Percentiles rank a stretch among this genome's conserved stretches.
phyloP scores from a whole-genome alignment of 2,329 filamentous ascomycete species.

The Herpotrichia juniperi region DNA sequence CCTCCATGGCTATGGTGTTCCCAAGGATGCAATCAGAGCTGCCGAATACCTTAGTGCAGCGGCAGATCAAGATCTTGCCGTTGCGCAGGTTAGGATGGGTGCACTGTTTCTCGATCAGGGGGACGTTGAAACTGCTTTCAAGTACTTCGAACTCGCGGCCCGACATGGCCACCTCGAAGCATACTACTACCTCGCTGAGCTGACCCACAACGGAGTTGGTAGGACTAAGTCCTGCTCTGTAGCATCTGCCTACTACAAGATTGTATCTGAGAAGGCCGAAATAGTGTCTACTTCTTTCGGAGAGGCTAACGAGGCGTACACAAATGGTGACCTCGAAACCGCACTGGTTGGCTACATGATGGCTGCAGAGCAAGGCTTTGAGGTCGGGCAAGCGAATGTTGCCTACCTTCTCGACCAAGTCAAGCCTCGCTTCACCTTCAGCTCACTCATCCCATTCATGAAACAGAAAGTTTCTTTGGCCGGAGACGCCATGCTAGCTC shows the following conservation, averaged over 20 bases:
- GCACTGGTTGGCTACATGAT: constrained; percentile 83
- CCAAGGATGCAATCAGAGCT: constrained; percentile 72
- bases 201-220: constrained; percentile 80
- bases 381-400: constrained; percentile 87
- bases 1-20: constrained; percentile 75
- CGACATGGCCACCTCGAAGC: constrained; percentile 85
- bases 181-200: constrained; percentile 89
- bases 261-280: constrained; percentile 88
- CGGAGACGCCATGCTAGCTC: constrained; percentile 68
- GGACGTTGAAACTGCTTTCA: constrained; percentile 77
- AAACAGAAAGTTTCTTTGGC: constrained; percentile 54
- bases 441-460: constrained; percentile 58
- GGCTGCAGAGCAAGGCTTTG: constrained; percentile 91
- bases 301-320: constrained; percentile 84
- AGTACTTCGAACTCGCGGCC: constrained; percentile 87
- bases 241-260: constrained; percentile 83
- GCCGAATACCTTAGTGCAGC: constrained; percentile 78
- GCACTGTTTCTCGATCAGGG: constrained; percentile 87
- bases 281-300: constrained; percentile 80
- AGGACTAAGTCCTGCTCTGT: constrained; percentile 78
- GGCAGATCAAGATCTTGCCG: constrained; percentile 79
- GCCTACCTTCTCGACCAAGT: constrained; percentile 81
- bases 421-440: constrained; percentile 56
- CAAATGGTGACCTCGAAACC: constrained; percentile 76
- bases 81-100: constrained; percentile 82